These are phyloP conservation scores for Alternaria sp. DNA, from an alignment of 2,329 filamentous ascomycete genomes.

Conservation along the genomic window DNA sequence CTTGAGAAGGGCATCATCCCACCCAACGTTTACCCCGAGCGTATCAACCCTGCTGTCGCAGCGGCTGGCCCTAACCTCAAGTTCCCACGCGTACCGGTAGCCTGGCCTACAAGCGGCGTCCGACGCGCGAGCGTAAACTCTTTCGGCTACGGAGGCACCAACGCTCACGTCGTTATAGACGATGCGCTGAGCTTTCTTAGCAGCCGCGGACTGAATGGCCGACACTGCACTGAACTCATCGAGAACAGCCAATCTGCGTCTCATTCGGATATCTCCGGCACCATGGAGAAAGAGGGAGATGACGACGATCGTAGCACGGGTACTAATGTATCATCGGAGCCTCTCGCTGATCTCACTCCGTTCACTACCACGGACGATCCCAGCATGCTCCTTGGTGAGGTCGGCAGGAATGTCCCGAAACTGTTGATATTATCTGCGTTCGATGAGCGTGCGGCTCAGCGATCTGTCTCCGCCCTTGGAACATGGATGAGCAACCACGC, in stretches of 20 bases:
- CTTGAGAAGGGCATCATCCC: constrained; percentile 43
- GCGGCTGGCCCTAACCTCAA: constrained; percentile 11
- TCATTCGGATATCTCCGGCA: not conserved
- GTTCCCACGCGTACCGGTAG: constrained; percentile 8
- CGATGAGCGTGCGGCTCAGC: constrained; percentile 10
- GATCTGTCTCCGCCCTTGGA: not conserved
- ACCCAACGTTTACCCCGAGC: constrained; percentile 16
- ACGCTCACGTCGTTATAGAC: constrained; percentile 25
- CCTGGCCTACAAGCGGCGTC: constrained; percentile 20
- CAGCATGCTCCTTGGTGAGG: not conserved
- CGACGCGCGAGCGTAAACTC: constrained; percentile 33
- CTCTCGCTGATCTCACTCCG: not conserved
- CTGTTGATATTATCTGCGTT: constrained; percentile 11
- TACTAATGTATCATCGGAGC: not conserved
- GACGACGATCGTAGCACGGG: not conserved
- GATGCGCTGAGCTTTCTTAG: constrained; percentile 17
- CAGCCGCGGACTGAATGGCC: not conserved
- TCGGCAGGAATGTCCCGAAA: not conserved
- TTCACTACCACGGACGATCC: not conserved
- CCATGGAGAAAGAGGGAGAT: not conserved
- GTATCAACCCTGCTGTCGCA: constrained; percentile 34
- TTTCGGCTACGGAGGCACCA: constrained; percentile 37
- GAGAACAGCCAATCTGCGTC: not conserved
- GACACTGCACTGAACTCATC: constrained; percentile 2
- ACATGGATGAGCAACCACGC: constrained; percentile 5